Percentiles rank a stretch among this genome's conserved stretches.
phyloP scores from a whole-genome alignment of 2,329 filamentous ascomycete species.

The Diatrype stigma region DNA sequence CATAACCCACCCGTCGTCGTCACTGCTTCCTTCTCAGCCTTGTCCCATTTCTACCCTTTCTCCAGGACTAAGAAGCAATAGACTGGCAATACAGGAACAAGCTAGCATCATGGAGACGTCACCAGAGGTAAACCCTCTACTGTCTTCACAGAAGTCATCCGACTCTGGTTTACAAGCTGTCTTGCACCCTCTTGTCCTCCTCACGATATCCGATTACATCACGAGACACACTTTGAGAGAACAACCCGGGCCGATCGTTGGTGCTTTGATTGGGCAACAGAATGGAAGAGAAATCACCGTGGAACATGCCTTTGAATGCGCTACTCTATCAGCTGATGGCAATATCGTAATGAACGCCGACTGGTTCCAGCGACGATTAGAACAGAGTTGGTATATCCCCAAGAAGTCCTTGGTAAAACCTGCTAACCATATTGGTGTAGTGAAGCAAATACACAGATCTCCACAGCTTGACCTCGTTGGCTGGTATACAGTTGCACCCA shows the following conservation, averaged over 20 bases:
- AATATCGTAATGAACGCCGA: constrained; percentile 58
- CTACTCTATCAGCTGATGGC: constrained; percentile 49
- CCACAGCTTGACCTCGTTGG: constrained; percentile 83
- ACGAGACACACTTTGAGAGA: constrained; percentile 80
- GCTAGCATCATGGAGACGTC: constrained; percentile 41
- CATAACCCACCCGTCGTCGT: too few relatives aligned
- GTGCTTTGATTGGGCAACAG: constrained; percentile 86
- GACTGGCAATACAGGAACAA: background rate
- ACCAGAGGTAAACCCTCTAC: constrained; percentile 47
- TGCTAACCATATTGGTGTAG: constrained; percentile 40
- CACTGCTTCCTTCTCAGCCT: too few relatives aligned
- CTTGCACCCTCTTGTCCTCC: constrained; percentile 88
- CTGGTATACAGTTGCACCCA: constrained; percentile 79
- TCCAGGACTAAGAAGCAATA: background rate
- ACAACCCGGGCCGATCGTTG: constrained; percentile 72
- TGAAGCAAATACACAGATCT: constrained; percentile 83
- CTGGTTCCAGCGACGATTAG: constrained; percentile 75
- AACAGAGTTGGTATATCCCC: constrained; percentile 65
- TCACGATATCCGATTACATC: constrained; percentile 96
- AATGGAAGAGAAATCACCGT: constrained; percentile 87
- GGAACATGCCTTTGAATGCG: constrained; percentile 88
- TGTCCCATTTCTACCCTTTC: background rate
- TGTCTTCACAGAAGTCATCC: constrained; percentile 63
- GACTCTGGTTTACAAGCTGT: constrained; percentile 76
- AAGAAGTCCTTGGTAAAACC: background rate